Base-by-base conservation (phyloP, 2,329 filamentous ascomycete genomes). In the Aureobasidium sp. region DNA sequence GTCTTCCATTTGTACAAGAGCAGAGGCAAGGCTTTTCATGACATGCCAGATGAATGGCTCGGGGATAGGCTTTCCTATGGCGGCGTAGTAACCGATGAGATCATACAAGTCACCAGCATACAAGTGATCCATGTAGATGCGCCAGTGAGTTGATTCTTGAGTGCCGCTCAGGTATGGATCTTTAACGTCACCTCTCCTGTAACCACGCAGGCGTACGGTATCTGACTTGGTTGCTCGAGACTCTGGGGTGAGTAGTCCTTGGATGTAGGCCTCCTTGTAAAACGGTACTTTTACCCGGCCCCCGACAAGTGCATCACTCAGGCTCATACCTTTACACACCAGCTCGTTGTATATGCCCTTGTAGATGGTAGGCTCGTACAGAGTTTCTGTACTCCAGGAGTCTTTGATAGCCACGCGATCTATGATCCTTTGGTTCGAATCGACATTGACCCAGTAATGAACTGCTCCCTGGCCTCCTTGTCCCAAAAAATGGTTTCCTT, bases 401-500 rank as follows among this genome's bases (percentile, higher is more conserved):
- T 59, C 55, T 42, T 49, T 59, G 55, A 59, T 50, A 2, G 41
- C 55, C 21, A 59, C 16, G 7, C 55, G 55, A 15, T 59, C 55
- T 13, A 59, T 48, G n/a, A 59, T 41, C 25, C 30, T 59, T 32
- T 49, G 21, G 25, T 49, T 59, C 11, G 32, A 2, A 4, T 59
- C 55, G 34, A 49, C 39, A 5, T 59, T 39, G 34, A 49, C 34
- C 55, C 55, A 59, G 8, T 25, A 44, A 34, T 42, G 15, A 11
- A 41, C 44, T n/a, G 34, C 9, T 10, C 55, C 55, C 25, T 59
- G 44, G 7, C 44, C 55, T 32, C 55, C 55, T 41, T 32, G 9
- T 39, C 34, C 55, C 5, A 41, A 5, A 6, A 16, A 36, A 5
- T 58, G 13, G 3, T n/a, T 16, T 4, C 42, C 53, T n/a, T 16